phyloP scores from a whole-genome alignment of 2,329 filamentous ascomycete species.

The Cercospora berteroae region DNA sequence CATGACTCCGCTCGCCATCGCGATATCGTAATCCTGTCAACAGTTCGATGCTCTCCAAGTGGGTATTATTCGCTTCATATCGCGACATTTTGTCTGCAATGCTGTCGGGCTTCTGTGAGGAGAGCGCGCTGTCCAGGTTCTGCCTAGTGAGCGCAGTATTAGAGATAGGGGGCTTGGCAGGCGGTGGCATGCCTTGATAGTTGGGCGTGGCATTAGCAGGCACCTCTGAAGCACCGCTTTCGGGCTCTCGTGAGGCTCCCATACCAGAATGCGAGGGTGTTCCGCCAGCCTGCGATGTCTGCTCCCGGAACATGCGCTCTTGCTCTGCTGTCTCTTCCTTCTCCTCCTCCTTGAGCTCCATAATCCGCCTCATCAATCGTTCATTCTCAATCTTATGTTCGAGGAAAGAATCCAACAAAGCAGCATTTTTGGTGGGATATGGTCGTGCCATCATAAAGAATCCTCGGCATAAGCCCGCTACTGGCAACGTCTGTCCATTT shows the following conservation, averaged over 20 bases:
- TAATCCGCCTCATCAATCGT: slow-evolving; percentile 76
- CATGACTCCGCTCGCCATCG: slow-evolving; percentile 82
- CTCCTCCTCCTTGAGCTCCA: slow-evolving; percentile 81
- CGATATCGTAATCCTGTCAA: slow-evolving; percentile 83
- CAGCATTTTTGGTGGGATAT: slow-evolving; percentile 84
- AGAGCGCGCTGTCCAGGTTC: slow-evolving; percentile 71
- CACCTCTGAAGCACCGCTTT: slow-evolving; percentile 23
- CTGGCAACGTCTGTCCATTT: slow-evolving; percentile 41
- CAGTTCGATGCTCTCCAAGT: slow-evolving; percentile 88
- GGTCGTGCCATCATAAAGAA: slow-evolving; percentile 92
- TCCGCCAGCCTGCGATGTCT: slow-evolving; percentile 29
- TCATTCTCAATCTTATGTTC: slow-evolving; percentile 98
- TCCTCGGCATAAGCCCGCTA: slow-evolving; percentile 71
- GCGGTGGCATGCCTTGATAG: slow-evolving; percentile 62
- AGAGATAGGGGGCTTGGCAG: slow-evolving; percentile 60
- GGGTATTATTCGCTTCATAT: slow-evolving; percentile 68
- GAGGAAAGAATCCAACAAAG: slow-evolving; percentile 83
- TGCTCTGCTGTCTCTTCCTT: slow-evolving; percentile 71
- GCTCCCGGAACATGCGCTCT: slow-evolving; percentile 53
- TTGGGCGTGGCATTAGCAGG: slow-evolving; percentile 32
- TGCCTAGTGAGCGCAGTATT: slow-evolving; percentile 73
- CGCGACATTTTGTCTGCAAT: slow-evolving; percentile 82
- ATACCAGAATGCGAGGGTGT: slow-evolving; percentile 30
- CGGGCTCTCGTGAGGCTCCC: slow-evolving; percentile 19
- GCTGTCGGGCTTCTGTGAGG: slow-evolving; percentile 67